Evolutionary conservation across 2,329 filamentous ascomycete species (phyloP).

Genomic region (Dactylellina sp.): DNA sequence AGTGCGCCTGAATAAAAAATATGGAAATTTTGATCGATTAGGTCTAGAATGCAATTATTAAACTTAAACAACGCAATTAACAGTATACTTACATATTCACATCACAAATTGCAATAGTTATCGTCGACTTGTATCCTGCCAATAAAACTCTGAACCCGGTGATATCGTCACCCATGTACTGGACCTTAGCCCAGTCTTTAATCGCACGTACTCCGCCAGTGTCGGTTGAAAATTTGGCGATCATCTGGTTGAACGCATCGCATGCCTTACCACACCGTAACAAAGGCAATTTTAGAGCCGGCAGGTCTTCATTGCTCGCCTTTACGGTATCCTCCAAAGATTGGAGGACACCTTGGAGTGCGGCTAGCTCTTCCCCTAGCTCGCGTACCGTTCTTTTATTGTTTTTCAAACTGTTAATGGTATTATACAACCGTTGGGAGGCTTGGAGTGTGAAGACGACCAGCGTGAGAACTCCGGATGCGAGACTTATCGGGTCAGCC

Average conservation of each 20-base stretch:
- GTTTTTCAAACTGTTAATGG: constrained; percentile 63
- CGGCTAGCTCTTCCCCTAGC: constrained; percentile 64
- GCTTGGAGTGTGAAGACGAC: constrained; percentile 64
- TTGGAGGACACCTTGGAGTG: constrained; percentile 63
- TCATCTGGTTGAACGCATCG: constrained; percentile 64
- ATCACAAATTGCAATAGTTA: constrained; percentile 65
- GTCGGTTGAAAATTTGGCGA: constrained; percentile 63
- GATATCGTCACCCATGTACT: constrained; percentile 66
- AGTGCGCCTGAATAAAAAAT: constrained; percentile 61
- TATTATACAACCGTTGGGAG: constrained; percentile 63
- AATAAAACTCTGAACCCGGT: constrained; percentile 64
- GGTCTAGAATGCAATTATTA: too few species aligned
- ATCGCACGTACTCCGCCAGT: constrained; percentile 63
- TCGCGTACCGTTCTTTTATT: constrained; percentile 64
- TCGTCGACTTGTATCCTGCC: constrained; percentile 65
- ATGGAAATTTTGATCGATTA: background rate
- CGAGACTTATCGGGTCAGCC: constrained; percentile 63
- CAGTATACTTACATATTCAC: constrained; percentile 64
- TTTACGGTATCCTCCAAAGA: constrained; percentile 62
- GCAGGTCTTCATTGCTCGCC: constrained; percentile 60
- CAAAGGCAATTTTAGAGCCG: constrained; percentile 63
- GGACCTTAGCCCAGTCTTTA: constrained; percentile 66
- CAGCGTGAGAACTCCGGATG: constrained; percentile 64
- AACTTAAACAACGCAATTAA: background rate
- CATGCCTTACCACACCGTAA: constrained; percentile 65